Base-by-base conservation (phyloP, 2,329 filamentous ascomycete genomes). In the Laburnicola sp. region DNA sequence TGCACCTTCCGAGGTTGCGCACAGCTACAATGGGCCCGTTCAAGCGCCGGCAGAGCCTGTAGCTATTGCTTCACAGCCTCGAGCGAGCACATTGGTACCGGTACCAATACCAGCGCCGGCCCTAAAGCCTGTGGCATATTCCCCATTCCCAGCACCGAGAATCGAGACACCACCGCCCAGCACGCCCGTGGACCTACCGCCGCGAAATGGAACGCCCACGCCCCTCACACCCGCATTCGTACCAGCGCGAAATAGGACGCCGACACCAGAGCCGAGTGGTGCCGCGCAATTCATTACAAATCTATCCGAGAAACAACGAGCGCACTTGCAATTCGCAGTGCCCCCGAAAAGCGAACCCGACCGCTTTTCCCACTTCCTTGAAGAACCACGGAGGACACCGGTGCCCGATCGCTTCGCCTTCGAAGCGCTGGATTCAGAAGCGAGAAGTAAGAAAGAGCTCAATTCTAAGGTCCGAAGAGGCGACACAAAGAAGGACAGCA, bases 401-500 rank as follows among this genome's bases (percentile, higher is more conserved):
- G 54, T 64, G 8, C 59, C 61, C 7, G 57, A 64, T 16, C 45
- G 59, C 25, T 64, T 64, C 35, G 57, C 53, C 2, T 60, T 64
- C 37, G 54, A 59, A 23, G 53, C 55, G 4, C 32, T 61, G 25
- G 49, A 60, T 36, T 39, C 45, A 1, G 51, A 54, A 22, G 32
- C 47, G 27, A 45, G 47, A 3, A 51, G 42, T 25, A 30, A 30
- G 16, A 26, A 44, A 27, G 53, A 56, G 16, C 48, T 43, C 10
- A 50, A 45, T 23, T 39, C 48, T 28, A 45, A 40, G 27, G 41
- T 39, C 22, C 48, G 36, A 6, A 35, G 42, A 35, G 40, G 48
- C 8, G 42, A 46, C 16, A 44, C 43, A 16, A 46, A 43, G 25
- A 44, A 41, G 30, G 35, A 36, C 6, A 21, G 22, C 16, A 37